Evolutionary conservation across 257 asterid species (phyloP).

Genomic region (Lantana camara): DNA sequence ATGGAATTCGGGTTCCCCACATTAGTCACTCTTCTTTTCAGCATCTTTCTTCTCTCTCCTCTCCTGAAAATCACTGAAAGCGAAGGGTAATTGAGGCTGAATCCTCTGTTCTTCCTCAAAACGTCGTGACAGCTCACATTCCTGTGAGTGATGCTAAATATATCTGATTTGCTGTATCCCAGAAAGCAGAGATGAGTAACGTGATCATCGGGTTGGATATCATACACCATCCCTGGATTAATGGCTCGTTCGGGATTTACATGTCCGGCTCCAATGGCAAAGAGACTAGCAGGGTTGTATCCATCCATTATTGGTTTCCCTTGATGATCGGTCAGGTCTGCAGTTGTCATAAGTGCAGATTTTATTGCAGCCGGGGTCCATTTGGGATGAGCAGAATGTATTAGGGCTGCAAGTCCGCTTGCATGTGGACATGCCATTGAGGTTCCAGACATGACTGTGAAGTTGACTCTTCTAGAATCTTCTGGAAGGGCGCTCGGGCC

Average conservation of each 20-base stretch:
- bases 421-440: slow-evolving; percentile 98
- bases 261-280: slow-evolving; percentile 88
- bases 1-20: slow-evolving; percentile 61
- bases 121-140: slow-evolving; percentile 72
- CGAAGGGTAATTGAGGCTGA: slow-evolving; percentile 90
- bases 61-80: slow-evolving; percentile 62
- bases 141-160: slow-evolving; percentile 79
- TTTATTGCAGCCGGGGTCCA: slow-evolving; percentile 84
- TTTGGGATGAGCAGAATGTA: slow-evolving; percentile 71
- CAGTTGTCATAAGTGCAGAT: slow-evolving; percentile 92
- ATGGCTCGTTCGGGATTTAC: slow-evolving; percentile 77
- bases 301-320: slow-evolving; percentile 86
- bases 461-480: slow-evolving; percentile 86
- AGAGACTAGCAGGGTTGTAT: slow-evolving; percentile 59
- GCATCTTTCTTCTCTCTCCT: slow-evolving; percentile 51
- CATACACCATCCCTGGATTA: slow-evolving; percentile 78
- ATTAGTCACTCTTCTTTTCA: slow-evolving; percentile 60
- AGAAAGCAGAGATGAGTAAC: slow-evolving; percentile 71
- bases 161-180: slow-evolving; percentile 62
- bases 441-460: slow-evolving; percentile 92
- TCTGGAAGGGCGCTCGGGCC: slow-evolving; percentile 89
- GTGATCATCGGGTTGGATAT: slow-evolving; percentile 63
- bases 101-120: slow-evolving; percentile 57
- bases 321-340: slow-evolving; percentile 55
- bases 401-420: slow-evolving; percentile 76